Evolutionary conservation across 495 filamentous ascomycete species (phyloP).

Genomic region (Podospora anserina): DNA sequence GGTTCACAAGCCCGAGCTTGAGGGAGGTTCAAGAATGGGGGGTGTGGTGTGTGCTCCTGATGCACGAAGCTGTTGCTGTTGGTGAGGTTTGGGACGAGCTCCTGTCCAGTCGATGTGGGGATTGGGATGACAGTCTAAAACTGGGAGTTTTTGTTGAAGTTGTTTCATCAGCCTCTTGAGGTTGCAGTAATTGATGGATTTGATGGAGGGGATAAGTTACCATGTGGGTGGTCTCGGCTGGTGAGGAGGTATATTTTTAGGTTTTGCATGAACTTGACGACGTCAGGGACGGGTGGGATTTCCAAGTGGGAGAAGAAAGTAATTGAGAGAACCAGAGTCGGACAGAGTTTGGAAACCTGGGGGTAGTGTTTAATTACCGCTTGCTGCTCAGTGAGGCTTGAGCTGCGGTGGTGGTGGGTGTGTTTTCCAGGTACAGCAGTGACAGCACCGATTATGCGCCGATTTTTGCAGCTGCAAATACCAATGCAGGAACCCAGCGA

Average conservation of each 20-base stretch:
- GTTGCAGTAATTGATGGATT: background rate
- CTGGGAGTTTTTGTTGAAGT: background rate
- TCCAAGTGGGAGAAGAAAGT: background rate
- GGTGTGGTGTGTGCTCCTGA: background rate
- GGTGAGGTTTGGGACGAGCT: background rate
- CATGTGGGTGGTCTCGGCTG: background rate
- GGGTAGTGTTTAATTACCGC: background rate
- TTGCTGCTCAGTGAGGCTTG: background rate
- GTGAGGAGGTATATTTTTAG: background rate
- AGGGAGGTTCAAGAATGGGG: too few species aligned
- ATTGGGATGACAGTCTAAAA: constrained; percentile 11
- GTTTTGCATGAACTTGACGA: background rate
- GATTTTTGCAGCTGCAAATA: background rate
- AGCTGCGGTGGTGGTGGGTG: background rate
- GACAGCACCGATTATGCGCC: background rate
- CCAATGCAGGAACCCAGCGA: background rate
- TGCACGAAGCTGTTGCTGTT: background rate
- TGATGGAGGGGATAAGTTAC: background rate
- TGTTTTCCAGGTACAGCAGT: background rate
- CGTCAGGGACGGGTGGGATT: background rate
- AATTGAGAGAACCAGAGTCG: background rate
- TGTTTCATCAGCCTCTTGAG: background rate
- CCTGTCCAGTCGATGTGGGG: constrained; percentile 17
- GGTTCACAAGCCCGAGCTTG: background rate
- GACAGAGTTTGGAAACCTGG: background rate